These are phyloP conservation scores for Schwanniomyces occidentalis DNA, from an alignment of 805 yeast genomes.

Conservation along the genomic window DNA sequence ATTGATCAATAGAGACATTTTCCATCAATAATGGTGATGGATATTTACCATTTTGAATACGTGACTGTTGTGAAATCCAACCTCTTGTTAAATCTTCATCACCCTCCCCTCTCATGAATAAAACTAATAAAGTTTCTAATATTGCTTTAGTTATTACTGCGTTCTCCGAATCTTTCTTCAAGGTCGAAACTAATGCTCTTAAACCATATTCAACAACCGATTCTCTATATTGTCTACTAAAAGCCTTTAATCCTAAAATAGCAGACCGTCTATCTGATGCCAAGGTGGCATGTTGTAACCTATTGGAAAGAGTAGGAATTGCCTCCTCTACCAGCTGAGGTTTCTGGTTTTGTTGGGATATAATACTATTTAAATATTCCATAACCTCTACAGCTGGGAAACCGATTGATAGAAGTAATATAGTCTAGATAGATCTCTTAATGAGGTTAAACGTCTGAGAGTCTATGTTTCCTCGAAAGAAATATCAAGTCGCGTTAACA, in stretches of 20 bases:
- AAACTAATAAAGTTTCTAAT: conserved; percentile 78
- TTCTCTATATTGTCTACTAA: conserved; percentile 86
- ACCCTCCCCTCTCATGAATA: conserved; percentile 69
- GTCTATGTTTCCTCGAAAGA: no score
- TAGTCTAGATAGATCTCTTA: no score
- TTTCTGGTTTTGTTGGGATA: conserved; percentile 31
- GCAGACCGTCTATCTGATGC: conserved; percentile 90
- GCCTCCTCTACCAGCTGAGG: conserved; percentile 70
- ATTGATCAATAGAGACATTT: conserved; percentile 68
- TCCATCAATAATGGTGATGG: conserved; percentile 69
- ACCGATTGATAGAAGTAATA: no score
- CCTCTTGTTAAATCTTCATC: conserved; percentile 65
- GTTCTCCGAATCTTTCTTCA: conserved; percentile 68
- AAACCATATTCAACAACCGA: conserved; percentile 86
- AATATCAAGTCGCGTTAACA: no score
- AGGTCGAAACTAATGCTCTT: conserved; percentile 65
- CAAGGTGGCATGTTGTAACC: conserved; percentile 78
- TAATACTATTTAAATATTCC: conserved; percentile 41
- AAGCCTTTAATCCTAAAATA: conserved; percentile 82
- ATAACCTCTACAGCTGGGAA: no score
- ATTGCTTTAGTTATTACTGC: conserved; percentile 73
- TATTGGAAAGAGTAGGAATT: conserved; percentile 83
- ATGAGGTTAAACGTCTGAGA: no score
- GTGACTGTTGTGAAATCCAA: conserved; percentile 74
- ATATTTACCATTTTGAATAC: conserved; percentile 73